Base-by-base conservation (phyloP, 2,329 filamentous ascomycete genomes). In the Hypoxylon sp. region DNA sequence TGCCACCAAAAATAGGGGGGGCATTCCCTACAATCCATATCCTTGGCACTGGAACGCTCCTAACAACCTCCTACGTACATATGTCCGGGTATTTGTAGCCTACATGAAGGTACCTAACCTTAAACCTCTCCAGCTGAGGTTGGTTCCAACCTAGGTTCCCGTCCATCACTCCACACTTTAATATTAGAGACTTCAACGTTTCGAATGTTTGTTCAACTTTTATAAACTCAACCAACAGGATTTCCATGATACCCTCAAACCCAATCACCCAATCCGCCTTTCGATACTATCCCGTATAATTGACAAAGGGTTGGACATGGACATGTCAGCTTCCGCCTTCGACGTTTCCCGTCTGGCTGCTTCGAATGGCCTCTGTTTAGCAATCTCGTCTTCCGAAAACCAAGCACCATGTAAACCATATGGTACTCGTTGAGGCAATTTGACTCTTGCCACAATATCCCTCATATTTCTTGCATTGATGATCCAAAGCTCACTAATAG, bases 371-470 rank as follows among this genome's bases (percentile, higher is more conserved):
- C 82, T 79, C 74, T 90, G 89, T 1, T 75, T 75, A 6, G 73
- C 68, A 21, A 90, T 83, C 65, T 89, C 81, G 2, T 83, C 79
- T 61, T 86, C 83, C 0, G 81, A 78, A 60, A 90, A 90, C 87
- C 88, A 91, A 5, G 81, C 82, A 3, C 88, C 89, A 74, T 91
- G 90, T 52, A 93, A 77, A 0, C 90, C 90, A 72, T 93, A 93
- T 0, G 90, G 90, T 0, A 93, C 89, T 11, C 90, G 79, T 70
- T 91, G 89, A 2, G 89, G 90, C 34, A 93, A 78, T 19, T 79
- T 77, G 2, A 93, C 82, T 64, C 82, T 84, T 5, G 85, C 87
- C 2, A 91, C 82, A 0, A 92, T 80, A 2, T 87, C 82, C 23
- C 75, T 81, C 90, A 93, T 92, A 2, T 82, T 81, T 65, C 75